Evolutionary conservation across 768 basidiomycete genomes (phyloP).

Genomic region (Termitomyces sp.): DNA sequence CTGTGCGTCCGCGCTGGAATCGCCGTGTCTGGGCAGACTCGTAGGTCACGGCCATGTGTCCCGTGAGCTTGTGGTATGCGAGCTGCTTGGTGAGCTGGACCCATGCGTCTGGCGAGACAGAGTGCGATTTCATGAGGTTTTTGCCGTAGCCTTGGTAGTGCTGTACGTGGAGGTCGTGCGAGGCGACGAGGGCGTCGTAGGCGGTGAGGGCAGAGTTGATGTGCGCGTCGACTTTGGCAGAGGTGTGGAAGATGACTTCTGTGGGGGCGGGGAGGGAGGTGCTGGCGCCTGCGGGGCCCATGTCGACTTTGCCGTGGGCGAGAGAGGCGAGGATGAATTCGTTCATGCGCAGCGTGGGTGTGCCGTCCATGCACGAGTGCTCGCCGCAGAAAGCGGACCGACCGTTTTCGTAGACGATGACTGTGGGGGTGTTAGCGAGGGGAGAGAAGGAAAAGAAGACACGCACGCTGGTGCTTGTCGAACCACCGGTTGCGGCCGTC

Average conservation of each 20-base stretch:
- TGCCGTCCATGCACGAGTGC: constrained; percentile 91
- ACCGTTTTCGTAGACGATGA: constrained; percentile 93
- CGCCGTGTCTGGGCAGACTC: constrained; percentile 94
- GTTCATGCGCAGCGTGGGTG: constrained; percentile 91
- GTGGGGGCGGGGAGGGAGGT: constrained; percentile 46
- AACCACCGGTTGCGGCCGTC: constrained; percentile 90
- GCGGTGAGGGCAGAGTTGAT: constrained; percentile 55
- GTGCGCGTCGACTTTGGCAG: constrained; percentile 42
- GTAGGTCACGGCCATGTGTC: constrained; percentile 77
- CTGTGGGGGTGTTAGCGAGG: constrained; percentile 31
- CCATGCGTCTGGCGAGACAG: constrained; percentile 90
- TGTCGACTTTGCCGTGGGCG: constrained; percentile 65
- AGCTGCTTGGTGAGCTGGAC: constrained; percentile 94
- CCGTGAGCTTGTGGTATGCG: constrained; percentile 84
- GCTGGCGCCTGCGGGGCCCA: constrained; percentile 46
- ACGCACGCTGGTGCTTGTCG: constrained; percentile 92
- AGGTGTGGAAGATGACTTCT: constrained; percentile 69
- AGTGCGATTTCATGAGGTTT: constrained; percentile 73
- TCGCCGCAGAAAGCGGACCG: constrained; percentile 91
- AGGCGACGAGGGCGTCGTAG: constrained; percentile 70
- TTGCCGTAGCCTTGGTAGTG: constrained; percentile 92
- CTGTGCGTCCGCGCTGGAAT: constrained; percentile 86
- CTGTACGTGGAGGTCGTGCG: constrained; percentile 78
- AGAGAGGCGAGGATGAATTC: constrained; percentile 85
- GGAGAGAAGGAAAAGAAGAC: neutral